Conservation (phyloP, 176 grass and related monocot genomes). For the Hordeum marinum region DNA sequence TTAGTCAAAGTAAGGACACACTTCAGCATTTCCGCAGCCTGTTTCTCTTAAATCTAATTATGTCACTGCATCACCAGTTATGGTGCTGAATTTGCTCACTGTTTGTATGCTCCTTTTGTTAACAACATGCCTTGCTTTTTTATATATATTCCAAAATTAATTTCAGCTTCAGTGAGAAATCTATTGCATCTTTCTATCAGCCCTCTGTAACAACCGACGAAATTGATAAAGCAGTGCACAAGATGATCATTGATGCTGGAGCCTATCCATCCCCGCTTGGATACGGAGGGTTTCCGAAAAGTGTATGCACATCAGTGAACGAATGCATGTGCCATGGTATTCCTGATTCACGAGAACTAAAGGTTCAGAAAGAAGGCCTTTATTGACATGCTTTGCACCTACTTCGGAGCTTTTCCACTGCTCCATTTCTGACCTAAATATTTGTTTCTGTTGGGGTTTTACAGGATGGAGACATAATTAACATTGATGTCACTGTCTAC, state of each 20-base stretch:
- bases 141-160: neutral
- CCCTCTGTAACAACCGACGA: constrained; percentile 97
- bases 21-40: neutral
- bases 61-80: neutral
- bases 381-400: neutral
- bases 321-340: constrained; percentile 99
- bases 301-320: constrained; percentile 94
- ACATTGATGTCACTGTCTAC: constrained; percentile 97
- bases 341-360: constrained; percentile 82
- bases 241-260: constrained; percentile 92
- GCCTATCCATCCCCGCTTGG: constrained; percentile 96
- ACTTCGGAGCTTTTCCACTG: neutral
- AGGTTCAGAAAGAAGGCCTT: constrained; percentile 43
- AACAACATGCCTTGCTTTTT: neutral
- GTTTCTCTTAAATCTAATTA: constrained; percentile 1
- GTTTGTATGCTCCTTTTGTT: neutral
- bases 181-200: constrained; percentile 66
- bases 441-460: constrained; percentile 7
- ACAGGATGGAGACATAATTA: constrained; percentile 98
- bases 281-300: constrained; percentile 93
- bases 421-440: neutral
- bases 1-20: constrained; percentile 69
- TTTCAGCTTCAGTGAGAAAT: constrained; percentile 45
- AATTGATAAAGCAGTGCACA: constrained; percentile 99
- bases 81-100: neutral